Base-by-base conservation (phyloP, 2,329 filamentous ascomycete genomes). In the Thelonectria rubi region DNA sequence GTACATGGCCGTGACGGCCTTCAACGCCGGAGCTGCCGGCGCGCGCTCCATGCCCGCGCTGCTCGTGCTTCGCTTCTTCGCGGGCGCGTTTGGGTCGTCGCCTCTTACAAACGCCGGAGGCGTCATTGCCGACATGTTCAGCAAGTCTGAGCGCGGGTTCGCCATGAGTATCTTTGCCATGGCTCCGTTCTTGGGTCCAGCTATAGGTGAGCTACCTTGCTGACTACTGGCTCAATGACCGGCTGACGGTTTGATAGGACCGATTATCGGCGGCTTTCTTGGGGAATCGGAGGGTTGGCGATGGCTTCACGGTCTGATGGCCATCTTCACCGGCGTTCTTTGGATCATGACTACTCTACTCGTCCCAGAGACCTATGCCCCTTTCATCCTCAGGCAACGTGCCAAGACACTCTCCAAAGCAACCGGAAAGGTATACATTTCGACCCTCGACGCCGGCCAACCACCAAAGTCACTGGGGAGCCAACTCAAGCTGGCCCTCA, bases 151-250 rank as follows among this genome's bases (percentile, higher is more conserved):
- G 5, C 45, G 54, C 3, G 46, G 54, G 2, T 9, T 50, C 5
- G 54, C 54, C 1, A 48, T 37, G 21, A 34, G 54, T 17, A 17
- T 56, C 10, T 56, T 56, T 56, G 32, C 54, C 37, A 56, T 56
- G 54, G 46, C 54, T 42, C 54, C 54, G 2, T 56, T 56, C 37
- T 11, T 56, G 3, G 54, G 54, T 0, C 54, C 54, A 5, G 26
- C 45, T 17, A 18, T 56, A 3, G 54, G 54, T 56, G 40, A 30
- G 45, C 5, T n/a, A 5, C 2, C 8, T 17, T 4, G 2, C 8
- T 12, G 5, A 37, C 20, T 12, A 5, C 5, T 3, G 12, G 11
- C n/a, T 12, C n/a, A 5, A 10, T 18, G 34, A 3, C 18, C 5
- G 10, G 18, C 52, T 55, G 26, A 55, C 15, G 14, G 6, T 15